phyloP scores from a whole-genome alignment of 106 monocot species.

The Alisma plantagoaquatica region DNA sequence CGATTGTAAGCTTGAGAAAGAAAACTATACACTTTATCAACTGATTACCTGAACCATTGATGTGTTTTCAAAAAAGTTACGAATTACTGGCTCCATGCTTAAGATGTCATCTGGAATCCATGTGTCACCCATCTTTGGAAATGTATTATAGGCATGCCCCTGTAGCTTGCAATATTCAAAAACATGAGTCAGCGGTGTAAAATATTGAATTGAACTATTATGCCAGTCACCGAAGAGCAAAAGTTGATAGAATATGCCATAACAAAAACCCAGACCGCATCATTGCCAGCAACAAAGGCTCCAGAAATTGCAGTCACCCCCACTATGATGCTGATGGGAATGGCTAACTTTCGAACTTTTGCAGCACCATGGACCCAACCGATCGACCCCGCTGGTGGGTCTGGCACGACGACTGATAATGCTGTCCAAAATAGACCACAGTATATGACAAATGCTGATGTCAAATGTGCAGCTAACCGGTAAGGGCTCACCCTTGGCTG shows the following conservation, averaged over 20 bases:
- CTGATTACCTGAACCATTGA: conserved; percentile 75
- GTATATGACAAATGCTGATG: conserved; percentile 93
- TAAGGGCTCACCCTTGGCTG: conserved; percentile 99
- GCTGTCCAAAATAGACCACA: conserved; percentile 95
- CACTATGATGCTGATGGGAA: conserved; percentile 68
- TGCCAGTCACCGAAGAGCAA: no score
- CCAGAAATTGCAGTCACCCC: conserved; percentile 93
- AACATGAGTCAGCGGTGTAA: neutral
- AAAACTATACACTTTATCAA: no score
- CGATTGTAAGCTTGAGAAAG: no score
- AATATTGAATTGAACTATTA: neutral
- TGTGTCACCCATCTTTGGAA: conserved; percentile 96
- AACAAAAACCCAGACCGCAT: conserved; percentile 50
- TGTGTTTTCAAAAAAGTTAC: conserved; percentile 98
- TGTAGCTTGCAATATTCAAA: conserved; percentile 11
- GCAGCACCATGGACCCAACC: conserved; percentile 71
- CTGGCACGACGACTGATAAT: conserved; percentile 90
- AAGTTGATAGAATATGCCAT: neutral
- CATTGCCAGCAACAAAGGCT: conserved; percentile 99
- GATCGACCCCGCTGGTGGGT: conserved; percentile 65
- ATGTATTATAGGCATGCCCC: conserved; percentile 98
- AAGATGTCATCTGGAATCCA: conserved; percentile 95
- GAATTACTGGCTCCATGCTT: conserved; percentile 66
- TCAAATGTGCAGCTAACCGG: conserved; percentile 85
- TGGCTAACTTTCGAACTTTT: conserved; percentile 50